phyloP scores from a whole-genome alignment of 768 basidiomycete species.

The Sarcomyxa edulis region DNA sequence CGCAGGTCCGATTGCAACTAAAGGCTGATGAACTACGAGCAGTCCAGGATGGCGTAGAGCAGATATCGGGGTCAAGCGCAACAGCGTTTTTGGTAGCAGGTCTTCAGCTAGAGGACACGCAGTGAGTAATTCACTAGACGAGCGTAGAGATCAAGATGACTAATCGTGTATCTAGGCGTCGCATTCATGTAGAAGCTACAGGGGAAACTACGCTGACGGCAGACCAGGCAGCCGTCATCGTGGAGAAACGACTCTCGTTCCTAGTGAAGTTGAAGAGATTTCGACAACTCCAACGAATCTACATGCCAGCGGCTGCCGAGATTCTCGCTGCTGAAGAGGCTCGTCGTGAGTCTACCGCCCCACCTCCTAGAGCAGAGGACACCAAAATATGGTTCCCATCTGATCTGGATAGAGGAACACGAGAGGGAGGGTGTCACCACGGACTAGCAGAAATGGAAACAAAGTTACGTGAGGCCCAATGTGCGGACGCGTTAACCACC shows the following conservation, averaged over 20 bases:
- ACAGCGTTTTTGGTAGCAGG: too few species aligned
- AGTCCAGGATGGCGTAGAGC: conserved; percentile 3
- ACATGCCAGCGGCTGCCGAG: not conserved
- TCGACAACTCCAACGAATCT: not conserved
- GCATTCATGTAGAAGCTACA: not conserved
- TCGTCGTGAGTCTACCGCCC: not conserved
- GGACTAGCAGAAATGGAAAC: conserved; percentile 14
- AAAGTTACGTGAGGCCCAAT: conserved; percentile 13
- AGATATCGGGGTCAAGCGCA: too few species aligned
- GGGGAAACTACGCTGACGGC: not conserved
- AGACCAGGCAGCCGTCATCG: not conserved
- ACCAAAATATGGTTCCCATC: conserved; percentile 16
- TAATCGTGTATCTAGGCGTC: too few species aligned
- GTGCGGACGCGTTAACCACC: conserved; percentile 8
- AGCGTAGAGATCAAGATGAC: too few species aligned
- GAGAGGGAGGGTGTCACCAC: conserved; percentile 5
- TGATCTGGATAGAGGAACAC: not conserved
- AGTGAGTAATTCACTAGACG: too few species aligned
- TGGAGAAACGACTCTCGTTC: not conserved
- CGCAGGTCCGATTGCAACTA: conserved; percentile 8
- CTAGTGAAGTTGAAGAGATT: not conserved
- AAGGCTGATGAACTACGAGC: conserved; percentile 10
- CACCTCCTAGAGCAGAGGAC: conserved; percentile 8
- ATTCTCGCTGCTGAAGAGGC: not conserved
- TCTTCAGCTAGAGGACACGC: too few species aligned